Percentiles rank a stretch among this genome's conserved stretches.
Conservation (phyloP, 2,329 filamentous ascomycete species). For the Aspergillus transmontanensis region DNA sequence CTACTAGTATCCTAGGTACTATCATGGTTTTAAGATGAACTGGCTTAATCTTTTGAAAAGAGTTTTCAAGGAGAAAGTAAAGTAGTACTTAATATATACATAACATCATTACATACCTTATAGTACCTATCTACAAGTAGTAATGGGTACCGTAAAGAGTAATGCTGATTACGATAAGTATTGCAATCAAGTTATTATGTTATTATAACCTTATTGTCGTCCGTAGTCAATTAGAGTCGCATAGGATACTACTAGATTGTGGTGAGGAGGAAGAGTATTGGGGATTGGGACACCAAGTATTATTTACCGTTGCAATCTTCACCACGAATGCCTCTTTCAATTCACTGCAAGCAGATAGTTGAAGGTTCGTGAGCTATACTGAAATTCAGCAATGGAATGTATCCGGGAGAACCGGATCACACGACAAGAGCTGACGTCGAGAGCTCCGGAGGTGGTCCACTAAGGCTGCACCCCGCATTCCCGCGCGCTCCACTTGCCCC, state of each 20-base stretch:
- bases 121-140: not conserved
- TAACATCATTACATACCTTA: not conserved
- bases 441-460: slow-evolving; percentile 21
- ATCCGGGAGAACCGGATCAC: slow-evolving; percentile 33
- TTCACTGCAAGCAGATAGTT: not conserved
- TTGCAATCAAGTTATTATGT: not conserved
- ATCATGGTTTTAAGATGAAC: not conserved
- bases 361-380: not conserved
- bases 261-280: not conserved
- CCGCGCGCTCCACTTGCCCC: slow-evolving; percentile 24
- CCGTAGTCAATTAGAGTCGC: not conserved
- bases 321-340: not conserved
- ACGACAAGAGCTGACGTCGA: slow-evolving; percentile 35
- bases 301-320: not conserved
- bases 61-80: not conserved
- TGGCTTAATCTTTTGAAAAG: not conserved
- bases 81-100: not conserved
- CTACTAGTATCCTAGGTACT: not conserved
- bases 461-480: slow-evolving; percentile 42
- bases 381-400: not conserved
- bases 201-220: not conserved
- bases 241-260: not conserved
- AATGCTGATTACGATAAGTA: not conserved
- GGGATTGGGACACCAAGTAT: not conserved
- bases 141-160: not conserved